Base-by-base conservation (phyloP, 2,329 filamentous ascomycete species). In the Knufia petricola region DNA sequence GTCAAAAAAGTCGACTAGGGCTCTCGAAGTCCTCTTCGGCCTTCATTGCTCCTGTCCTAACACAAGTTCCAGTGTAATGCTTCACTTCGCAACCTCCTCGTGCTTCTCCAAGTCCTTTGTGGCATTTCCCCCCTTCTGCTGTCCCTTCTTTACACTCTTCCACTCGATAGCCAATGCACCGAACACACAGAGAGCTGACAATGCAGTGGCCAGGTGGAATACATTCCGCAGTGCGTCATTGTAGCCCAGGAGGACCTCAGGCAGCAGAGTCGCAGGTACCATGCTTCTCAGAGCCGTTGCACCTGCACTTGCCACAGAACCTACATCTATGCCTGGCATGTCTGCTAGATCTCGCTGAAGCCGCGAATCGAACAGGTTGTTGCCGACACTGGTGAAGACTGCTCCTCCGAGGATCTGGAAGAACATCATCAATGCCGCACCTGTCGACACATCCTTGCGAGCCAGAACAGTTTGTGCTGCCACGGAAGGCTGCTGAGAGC, bases 141-240 rank as follows among this genome's bases (percentile, higher is more conserved):
- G 52, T 9, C 48, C 51, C 60, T 69, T 68, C 69, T 84, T 85
- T 59, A 85, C 79, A 54, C 69, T 80, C 61, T 70, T 75, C 80
- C 80, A 85, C 65, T 85, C 76, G 55, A 85, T 73, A 4, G 68
- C 65, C 1, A 71, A 57, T 0, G 73, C 69, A 0, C 77, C 81
- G 6, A 82, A 31, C 12, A 83, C 68, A 3, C 71, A 73, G 7
- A 81, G 49, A 6, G 68, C 68, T 0, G 72, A 69, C 58, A 81
- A 66, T 1, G 75, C 73, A 6, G 82, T 66, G 1, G 71, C 74
- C 7, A 85, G 76, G 52, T 77, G 75, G 59, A 83, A 86, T 1
- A 74, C 74, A 50, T 73, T 65, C 1, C 72, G 71, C 31, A 87
- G 63, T 0, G 80, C 70, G 20, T 68, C 61, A 59, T 85, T 85